Conservation (phyloP, 192 early-diverging fungal genomes). For the Coemansia sp. region DNA sequence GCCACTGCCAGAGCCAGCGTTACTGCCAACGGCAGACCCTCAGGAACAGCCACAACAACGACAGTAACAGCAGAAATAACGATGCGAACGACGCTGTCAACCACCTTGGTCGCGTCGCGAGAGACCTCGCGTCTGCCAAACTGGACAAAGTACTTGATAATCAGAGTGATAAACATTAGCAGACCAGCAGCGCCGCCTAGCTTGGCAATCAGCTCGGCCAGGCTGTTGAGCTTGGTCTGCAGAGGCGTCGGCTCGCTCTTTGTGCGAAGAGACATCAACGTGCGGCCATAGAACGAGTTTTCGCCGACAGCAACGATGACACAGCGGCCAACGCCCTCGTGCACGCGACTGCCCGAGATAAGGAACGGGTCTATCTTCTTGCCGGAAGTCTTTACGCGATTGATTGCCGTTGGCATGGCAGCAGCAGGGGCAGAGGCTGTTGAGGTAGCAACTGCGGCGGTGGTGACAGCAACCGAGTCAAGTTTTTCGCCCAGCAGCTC, state of each 20-base stretch:
- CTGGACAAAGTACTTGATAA: constrained; percentile 85
- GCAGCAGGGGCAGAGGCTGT: too few species aligned
- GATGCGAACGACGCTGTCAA: constrained; percentile 72
- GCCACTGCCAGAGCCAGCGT: constrained; percentile 94
- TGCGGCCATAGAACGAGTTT: constrained; percentile 87
- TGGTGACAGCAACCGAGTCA: background rate
- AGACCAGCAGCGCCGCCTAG: constrained; percentile 83
- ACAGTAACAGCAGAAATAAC: constrained; percentile 91
- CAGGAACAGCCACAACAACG: constrained; percentile 97
- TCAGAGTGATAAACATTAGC: constrained; percentile 81
- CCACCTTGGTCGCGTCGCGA: constrained; percentile 58
- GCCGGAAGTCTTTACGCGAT: constrained; percentile 28
- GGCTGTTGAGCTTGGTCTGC: constrained; percentile 82
- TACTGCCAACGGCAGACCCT: constrained; percentile 96
- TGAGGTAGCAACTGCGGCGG: background rate
- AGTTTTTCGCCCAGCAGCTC: constrained; percentile 2
- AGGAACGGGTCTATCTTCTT: constrained; percentile 75
- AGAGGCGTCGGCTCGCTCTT: constrained; percentile 89
- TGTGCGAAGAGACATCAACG: constrained; percentile 83
- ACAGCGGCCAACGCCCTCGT: constrained; percentile 87
- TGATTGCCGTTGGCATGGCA: constrained; percentile 1
- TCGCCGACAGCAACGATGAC: constrained; percentile 82
- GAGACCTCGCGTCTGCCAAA: constrained; percentile 43
- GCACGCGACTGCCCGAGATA: constrained; percentile 89
- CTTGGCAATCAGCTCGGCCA: constrained; percentile 95